A percentile compares a stretch with the other conserved stretches of the same genome.
These are phyloP conservation scores for Jamesozyma lodderae DNA, from an alignment of 805 yeast species.

Conservation along the genomic window DNA sequence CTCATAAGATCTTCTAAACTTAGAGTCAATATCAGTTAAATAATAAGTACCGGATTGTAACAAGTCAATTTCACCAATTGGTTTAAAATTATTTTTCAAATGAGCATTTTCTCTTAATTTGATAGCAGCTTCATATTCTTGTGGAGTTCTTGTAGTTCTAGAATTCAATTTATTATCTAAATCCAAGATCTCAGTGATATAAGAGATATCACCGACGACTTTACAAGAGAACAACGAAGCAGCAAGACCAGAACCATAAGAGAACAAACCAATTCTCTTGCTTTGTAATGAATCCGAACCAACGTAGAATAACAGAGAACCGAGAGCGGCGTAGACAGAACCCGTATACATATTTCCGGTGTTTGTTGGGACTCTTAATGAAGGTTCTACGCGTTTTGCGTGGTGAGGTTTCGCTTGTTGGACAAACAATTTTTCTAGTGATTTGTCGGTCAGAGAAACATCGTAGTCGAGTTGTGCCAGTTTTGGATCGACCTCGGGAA, in stretches of 20 bases:
- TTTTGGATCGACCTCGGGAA: constrained; percentile 47
- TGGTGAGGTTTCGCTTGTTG: constrained; percentile 61
- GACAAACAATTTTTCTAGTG: constrained; percentile 77
- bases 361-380: constrained; percentile 83
- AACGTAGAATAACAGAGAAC: constrained; percentile 69
- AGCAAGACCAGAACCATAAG: constrained; percentile 98
- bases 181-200: constrained; percentile 55
- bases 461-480: constrained; percentile 58
- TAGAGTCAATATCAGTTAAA: constrained; percentile 75
- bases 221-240: constrained; percentile 74
- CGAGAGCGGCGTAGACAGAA: constrained; percentile 77
- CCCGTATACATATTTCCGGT: constrained; percentile 98
- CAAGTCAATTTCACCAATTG: constrained; percentile 68
- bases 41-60: constrained; percentile 74
- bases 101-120: constrained; percentile 85
- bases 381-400: constrained; percentile 64
- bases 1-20: constrained; percentile 74
- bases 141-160: constrained; percentile 64
- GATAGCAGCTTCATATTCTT: constrained; percentile 72
- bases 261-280: constrained; percentile 85
- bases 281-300: constrained; percentile 66
- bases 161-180: constrained; percentile 53
- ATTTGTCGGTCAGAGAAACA: constrained; percentile 67
- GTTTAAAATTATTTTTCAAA: constrained; percentile 67
- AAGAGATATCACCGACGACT: constrained; percentile 71